A percentile compares a stretch with the other conserved stretches of the same genome.
phyloP scores from a whole-genome alignment of 1,139 yeast species.

The Geotrichum australiense region DNA sequence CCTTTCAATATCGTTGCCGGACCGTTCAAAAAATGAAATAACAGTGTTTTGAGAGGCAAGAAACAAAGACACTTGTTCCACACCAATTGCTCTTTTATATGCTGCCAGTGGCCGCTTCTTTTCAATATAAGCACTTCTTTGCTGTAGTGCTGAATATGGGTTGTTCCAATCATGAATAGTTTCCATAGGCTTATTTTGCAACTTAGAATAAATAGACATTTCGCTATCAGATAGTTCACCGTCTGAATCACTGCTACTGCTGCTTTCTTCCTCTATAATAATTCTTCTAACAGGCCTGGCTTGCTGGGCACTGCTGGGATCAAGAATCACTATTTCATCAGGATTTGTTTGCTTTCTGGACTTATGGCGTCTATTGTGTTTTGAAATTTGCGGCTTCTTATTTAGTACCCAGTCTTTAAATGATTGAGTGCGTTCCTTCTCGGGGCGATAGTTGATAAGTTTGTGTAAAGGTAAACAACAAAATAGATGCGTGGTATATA shows the following conservation, averaged over 20 bases:
- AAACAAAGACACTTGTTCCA: constrained; percentile 48
- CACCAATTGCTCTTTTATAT: constrained; percentile 43
- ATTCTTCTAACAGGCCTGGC: constrained; percentile 8
- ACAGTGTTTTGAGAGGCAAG: constrained; percentile 40
- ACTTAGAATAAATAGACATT: constrained; percentile 1
- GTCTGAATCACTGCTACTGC: constrained; percentile 12
- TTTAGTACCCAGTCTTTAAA: constrained; percentile 11
- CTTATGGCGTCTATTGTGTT: background rate
- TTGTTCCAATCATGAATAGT: constrained; percentile 37
- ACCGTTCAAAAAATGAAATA: constrained; percentile 49
- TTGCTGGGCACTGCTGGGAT: constrained; percentile 6
- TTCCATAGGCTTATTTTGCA: constrained; percentile 21
- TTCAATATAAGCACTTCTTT: constrained; percentile 33
- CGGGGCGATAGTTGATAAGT: constrained; percentile 32
- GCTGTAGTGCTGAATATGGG: constrained; percentile 27
- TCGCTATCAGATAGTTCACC: constrained; percentile 11
- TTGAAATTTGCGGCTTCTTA: background rate
- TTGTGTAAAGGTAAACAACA: constrained; percentile 46
- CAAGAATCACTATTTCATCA: constrained; percentile 1
- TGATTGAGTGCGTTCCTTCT: too few species aligned
- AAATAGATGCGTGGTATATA: constrained; percentile 43
- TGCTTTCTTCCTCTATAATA: constrained; percentile 4
- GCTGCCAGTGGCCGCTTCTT: constrained; percentile 41
- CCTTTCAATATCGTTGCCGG: constrained; percentile 44
- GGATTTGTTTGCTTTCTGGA: background rate